phyloP scores from a whole-genome alignment of 2,329 filamentous ascomycete species.

The Epichloe elymi region DNA sequence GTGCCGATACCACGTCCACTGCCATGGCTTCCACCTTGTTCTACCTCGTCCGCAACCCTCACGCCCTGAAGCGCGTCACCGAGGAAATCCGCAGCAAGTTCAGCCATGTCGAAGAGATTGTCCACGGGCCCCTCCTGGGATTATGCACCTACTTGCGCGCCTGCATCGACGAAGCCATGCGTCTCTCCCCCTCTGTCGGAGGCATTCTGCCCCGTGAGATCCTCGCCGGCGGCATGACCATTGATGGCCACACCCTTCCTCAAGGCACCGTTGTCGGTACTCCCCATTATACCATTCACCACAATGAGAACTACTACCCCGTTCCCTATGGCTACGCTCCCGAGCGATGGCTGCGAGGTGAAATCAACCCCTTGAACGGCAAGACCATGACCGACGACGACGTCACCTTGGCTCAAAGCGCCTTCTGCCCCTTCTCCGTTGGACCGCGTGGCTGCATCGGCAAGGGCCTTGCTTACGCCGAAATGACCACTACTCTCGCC shows the following conservation, averaged over 20 bases:
- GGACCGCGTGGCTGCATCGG: conserved; percentile 61
- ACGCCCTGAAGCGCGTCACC: conserved; percentile 31
- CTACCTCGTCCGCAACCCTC: conserved; percentile 43
- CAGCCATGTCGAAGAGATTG: conserved; percentile 38
- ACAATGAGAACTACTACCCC: conserved; percentile 50
- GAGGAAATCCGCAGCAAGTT: conserved; percentile 42
- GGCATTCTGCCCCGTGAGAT: conserved; percentile 48
- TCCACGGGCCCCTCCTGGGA: conserved; percentile 34
- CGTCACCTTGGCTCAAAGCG: conserved; percentile 43
- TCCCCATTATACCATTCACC: conserved; percentile 56
- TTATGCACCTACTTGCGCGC: conserved; percentile 46
- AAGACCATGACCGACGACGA: conserved; percentile 34
- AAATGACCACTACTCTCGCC: conserved; percentile 51
- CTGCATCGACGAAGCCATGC: conserved; percentile 54
- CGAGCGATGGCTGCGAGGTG: conserved; percentile 50
- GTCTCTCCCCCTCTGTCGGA: conserved; percentile 46
- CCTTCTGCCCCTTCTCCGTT: conserved; percentile 63
- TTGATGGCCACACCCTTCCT: conserved; percentile 42
- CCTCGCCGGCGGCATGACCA: conserved; percentile 36
- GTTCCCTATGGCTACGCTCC: conserved; percentile 45
- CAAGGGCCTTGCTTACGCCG: conserved; percentile 54
- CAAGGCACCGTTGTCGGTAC: conserved; percentile 50
- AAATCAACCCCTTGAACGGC: conserved; percentile 22
- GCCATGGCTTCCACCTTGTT: conserved; percentile 51
- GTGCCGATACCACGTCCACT: conserved; percentile 60